phyloP scores from a whole-genome alignment of 176 grass and related monocot species.

The Urochloa ruziziensis region DNA sequence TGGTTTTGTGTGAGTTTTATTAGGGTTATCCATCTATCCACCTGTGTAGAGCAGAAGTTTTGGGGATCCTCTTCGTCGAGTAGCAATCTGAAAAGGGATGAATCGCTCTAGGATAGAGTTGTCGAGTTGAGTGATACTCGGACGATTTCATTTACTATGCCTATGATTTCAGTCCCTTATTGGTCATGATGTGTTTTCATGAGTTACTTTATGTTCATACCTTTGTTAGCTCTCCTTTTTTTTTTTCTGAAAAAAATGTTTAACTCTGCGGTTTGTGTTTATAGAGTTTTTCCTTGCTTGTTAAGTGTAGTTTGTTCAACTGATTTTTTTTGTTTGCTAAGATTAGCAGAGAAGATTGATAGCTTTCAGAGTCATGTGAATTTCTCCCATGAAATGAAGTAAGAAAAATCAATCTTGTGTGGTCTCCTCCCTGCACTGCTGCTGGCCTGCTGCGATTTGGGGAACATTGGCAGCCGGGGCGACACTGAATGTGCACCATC shows the following conservation, averaged over 20 bases:
- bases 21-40: conserved; percentile 19
- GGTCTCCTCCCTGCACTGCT: neutral
- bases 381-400: neutral
- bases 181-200: neutral
- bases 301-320: neutral
- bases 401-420: neutral
- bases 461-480: neutral
- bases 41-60: neutral
- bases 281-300: neutral
- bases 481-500: too few species aligned
- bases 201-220: neutral
- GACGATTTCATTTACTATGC: neutral
- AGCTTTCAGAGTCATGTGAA: neutral
- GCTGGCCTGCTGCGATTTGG: neutral
- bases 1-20: neutral
- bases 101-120: neutral
- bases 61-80: neutral
- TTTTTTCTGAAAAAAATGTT: neutral
- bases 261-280: too few species aligned
- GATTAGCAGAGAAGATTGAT: neutral
- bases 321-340: neutral
- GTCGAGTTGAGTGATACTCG: neutral
- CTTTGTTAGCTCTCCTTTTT: neutral
- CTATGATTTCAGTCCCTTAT: neutral
- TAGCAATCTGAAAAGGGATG: neutral